Percentiles rank a stretch among this genome's conserved stretches.
Evolutionary conservation across 805 yeast species (phyloP).

Genomic region (Lipomyces sp.): DNA sequence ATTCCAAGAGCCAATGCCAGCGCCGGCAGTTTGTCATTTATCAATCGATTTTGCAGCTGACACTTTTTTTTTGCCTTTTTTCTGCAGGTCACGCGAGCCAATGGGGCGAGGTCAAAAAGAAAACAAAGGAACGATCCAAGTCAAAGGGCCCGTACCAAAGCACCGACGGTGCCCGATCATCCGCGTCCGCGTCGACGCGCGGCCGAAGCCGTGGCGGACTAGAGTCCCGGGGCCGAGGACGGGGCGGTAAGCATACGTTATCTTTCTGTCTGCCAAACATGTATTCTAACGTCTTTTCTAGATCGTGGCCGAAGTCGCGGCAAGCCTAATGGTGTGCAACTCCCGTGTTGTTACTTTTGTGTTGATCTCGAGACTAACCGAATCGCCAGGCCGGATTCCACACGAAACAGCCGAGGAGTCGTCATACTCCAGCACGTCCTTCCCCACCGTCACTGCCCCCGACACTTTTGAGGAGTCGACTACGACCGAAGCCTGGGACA

Average conservation of each 20-base stretch:
- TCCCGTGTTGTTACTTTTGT: background rate
- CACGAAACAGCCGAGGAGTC: constrained; percentile 3
- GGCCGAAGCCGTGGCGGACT: constrained; percentile 27
- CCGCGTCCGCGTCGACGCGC: constrained; percentile 14
- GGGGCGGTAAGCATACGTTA: constrained; percentile 11
- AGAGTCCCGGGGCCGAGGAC: constrained; percentile 25
- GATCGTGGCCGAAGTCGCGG: constrained; percentile 31
- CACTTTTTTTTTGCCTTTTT: background rate
- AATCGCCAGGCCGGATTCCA: background rate
- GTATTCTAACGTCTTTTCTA: background rate
- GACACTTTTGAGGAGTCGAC: background rate
- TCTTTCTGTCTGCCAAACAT: background rate
- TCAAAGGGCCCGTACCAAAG: constrained; percentile 25
- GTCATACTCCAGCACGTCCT: background rate
- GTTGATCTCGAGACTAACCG: background rate
- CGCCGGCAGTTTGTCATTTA: no score
- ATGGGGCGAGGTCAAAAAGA: constrained; percentile 89
- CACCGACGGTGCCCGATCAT: constrained; percentile 8
- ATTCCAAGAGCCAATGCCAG: no score
- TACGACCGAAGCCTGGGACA: no score
- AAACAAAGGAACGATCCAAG: constrained; percentile 35
- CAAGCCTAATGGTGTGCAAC: constrained; percentile 9
- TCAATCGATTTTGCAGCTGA: background rate
- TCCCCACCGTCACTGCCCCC: no score
- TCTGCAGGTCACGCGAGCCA: constrained; percentile 64